These are phyloP conservation scores for Trifolium fragiferum DNA, from an alignment of 306 rosid species.

Conservation along the genomic window DNA sequence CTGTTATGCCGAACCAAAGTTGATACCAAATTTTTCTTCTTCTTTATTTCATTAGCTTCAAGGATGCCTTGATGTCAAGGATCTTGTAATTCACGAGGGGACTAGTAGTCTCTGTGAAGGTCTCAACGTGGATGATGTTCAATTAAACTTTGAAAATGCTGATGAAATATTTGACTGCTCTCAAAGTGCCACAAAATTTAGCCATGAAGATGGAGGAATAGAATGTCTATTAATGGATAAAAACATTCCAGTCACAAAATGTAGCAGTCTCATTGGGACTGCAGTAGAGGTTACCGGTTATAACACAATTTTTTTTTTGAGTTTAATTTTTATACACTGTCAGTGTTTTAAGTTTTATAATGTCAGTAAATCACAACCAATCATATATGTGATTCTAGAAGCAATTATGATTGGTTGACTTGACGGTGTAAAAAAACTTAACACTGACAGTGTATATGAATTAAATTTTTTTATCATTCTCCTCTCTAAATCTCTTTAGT, in stretches of 20 bases:
- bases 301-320: slow-evolving; percentile 9
- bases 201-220: slow-evolving; percentile 62
- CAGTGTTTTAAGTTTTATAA: not conserved
- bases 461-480: slow-evolving; percentile 19
- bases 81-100: slow-evolving; percentile 52
- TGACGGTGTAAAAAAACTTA: not conserved
- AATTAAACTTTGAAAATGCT: slow-evolving; percentile 50
- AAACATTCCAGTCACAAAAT: slow-evolving; percentile 60
- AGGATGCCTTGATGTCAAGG: slow-evolving; percentile 56
- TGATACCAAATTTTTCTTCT: slow-evolving; percentile 1
- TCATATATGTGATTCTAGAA: not conserved
- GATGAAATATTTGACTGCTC: slow-evolving; percentile 60
- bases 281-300: slow-evolving; percentile 62
- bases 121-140: slow-evolving; percentile 55
- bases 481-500: slow-evolving; percentile 1
- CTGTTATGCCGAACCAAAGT: slow-evolving; percentile 1
- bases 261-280: slow-evolving; percentile 59
- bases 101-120: slow-evolving; percentile 58
- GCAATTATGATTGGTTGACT: not conserved
- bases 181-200: slow-evolving; percentile 55
- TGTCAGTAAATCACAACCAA: not conserved
- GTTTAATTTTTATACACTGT: not conserved
- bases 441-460: not conserved
- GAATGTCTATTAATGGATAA: slow-evolving; percentile 66
- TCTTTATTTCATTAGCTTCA: slow-evolving; percentile 42